Percentiles rank a stretch among this genome's conserved stretches.
These are phyloP conservation scores for Funneliformis caledonium DNA, from an alignment of 371 early-diverging fungal genomes.

Conservation along the genomic window DNA sequence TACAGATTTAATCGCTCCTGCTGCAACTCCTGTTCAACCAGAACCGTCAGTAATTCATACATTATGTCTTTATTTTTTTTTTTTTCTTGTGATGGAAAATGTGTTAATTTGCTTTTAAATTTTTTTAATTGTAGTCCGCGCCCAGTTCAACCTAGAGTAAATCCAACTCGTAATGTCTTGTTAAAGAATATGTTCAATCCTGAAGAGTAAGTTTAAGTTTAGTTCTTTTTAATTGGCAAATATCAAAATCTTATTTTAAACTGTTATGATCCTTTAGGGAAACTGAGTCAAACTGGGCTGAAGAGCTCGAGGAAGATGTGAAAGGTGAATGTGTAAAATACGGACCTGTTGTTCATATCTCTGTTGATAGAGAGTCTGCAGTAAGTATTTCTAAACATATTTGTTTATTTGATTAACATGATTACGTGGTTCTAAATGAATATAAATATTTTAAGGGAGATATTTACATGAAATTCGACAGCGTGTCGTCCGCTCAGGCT, in stretches of 20 bases:
- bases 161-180: conserved; percentile 65
- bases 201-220: conserved; percentile 66
- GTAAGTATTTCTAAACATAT: conserved; percentile 49
- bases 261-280: conserved; percentile 58
- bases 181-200: conserved; percentile 95
- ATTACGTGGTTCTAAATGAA: not conserved
- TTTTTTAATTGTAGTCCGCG: conserved; percentile 46
- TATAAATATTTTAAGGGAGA: conserved; percentile 60
- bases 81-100: not conserved
- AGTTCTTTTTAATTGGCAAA: conserved; percentile 3
- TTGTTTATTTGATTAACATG: not conserved
- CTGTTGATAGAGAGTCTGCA: conserved; percentile 69
- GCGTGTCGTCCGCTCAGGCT: conserved; percentile 62
- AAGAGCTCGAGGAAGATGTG: conserved; percentile 88
- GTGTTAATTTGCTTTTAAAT: conserved; percentile 24
- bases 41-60: conserved; percentile 43
- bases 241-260: not conserved
- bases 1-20: conserved; percentile 45
- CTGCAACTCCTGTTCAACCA: conserved; percentile 36
- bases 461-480: conserved; percentile 84
- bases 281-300: conserved; percentile 85
- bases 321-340: conserved; percentile 81
- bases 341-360: conserved; percentile 79
- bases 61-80: not conserved
- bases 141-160: conserved; percentile 53